A percentile compares a stretch with the other conserved stretches of the same genome.
These are phyloP conservation scores for Acer negundo DNA, from an alignment of 345 rosid species.

Conservation along the genomic window DNA sequence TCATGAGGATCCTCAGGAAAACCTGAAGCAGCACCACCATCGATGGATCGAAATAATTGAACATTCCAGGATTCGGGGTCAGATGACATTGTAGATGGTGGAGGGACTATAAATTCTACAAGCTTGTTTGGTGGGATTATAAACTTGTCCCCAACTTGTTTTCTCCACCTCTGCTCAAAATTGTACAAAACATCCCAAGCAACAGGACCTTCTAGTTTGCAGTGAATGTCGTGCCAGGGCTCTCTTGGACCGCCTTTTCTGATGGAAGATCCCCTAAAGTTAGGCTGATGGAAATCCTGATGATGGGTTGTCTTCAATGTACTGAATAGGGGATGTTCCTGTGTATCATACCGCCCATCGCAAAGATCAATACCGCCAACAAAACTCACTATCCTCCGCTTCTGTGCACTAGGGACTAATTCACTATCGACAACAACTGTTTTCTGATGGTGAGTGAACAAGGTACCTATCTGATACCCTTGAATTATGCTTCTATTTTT, in stretches of 20 bases:
- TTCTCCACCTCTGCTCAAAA: constrained; percentile 90
- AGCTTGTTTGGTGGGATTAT: constrained; percentile 38
- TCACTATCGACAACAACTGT: constrained; percentile 61
- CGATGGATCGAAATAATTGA: constrained; percentile 74
- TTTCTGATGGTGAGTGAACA: constrained; percentile 90
- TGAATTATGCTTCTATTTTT: constrained; percentile 41
- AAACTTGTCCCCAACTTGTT: constrained; percentile 41
- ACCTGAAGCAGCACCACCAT: constrained; percentile 45
- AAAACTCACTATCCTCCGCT: constrained; percentile 69
- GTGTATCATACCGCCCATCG: constrained; percentile 79
- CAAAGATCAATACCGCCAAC: constrained; percentile 94
- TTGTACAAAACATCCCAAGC: constrained; percentile 91
- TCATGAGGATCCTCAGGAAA: constrained; percentile 42
- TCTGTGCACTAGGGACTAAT: constrained; percentile 20
- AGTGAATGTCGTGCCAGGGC: constrained; percentile 97
- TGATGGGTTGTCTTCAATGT: constrained; percentile 53
- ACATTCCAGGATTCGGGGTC: constrained; percentile 58
- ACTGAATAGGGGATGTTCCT: constrained; percentile 65
- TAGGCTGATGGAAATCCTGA: constrained; percentile 86
- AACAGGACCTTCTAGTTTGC: constrained; percentile 79
- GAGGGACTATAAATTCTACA: constrained; percentile 26
- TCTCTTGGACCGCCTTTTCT: constrained; percentile 88
- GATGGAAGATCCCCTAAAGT: constrained; percentile 56
- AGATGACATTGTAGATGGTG: constrained; percentile 19
- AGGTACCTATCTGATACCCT: constrained; percentile 44